These are phyloP conservation scores for Salix koriyanagi DNA, from an alignment of 345 rosid genomes.

Conservation along the genomic window DNA sequence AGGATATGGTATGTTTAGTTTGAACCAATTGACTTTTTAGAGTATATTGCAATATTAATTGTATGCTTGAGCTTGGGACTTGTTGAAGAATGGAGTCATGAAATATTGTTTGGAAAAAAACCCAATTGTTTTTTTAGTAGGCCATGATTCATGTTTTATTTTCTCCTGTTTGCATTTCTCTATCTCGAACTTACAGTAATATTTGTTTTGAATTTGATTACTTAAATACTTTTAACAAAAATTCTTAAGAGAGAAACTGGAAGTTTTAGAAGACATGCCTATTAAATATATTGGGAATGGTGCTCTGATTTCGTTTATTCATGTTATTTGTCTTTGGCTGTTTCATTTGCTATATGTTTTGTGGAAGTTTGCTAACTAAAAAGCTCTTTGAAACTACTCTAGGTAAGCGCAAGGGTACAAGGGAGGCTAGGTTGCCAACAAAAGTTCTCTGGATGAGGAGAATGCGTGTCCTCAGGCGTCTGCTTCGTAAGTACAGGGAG, in stretches of 20 bases:
- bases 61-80: not conserved
- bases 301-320: not conserved
- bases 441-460: constrained; percentile 96
- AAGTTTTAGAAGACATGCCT: not conserved
- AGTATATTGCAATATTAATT: not conserved
- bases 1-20: constrained; percentile 62
- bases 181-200: not conserved
- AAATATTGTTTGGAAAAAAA: not conserved
- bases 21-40: not conserved
- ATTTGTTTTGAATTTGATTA: not conserved
- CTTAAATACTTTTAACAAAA: not conserved
- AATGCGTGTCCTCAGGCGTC: constrained; percentile 88
- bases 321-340: not conserved
- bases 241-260: not conserved
- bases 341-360: not conserved
- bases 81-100: not conserved
- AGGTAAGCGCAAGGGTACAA: constrained; percentile 97
- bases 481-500: constrained; percentile 82
- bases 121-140: not conserved
- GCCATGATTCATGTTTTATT: not conserved
- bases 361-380: not conserved
- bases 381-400: not conserved
- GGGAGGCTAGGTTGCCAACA: constrained; percentile 95
- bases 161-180: not conserved
- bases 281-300: not conserved